phyloP scores from a whole-genome alignment of 345 rosid genomes.

The Theobroma cacao region DNA sequence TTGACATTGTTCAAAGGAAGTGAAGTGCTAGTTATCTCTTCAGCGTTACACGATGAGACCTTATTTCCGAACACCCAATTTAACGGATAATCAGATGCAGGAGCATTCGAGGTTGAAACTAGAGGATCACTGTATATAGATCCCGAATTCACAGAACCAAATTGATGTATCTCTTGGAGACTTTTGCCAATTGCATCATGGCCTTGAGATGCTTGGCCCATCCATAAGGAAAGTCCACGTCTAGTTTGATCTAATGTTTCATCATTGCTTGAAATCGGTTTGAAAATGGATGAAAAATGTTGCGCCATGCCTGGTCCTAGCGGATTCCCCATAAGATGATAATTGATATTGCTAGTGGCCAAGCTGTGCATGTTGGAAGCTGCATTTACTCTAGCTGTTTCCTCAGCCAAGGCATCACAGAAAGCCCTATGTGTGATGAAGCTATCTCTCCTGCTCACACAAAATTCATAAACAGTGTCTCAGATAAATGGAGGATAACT shows the following conservation, averaged over 20 bases:
- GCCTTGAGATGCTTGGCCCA: slow-evolving; percentile 32
- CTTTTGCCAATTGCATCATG: slow-evolving; percentile 33
- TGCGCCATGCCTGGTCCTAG: slow-evolving; percentile 39
- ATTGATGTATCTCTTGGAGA: slow-evolving; percentile 37
- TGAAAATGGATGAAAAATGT: slow-evolving; percentile 50
- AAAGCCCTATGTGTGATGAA: slow-evolving; percentile 97
- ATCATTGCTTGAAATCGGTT: slow-evolving; percentile 42
- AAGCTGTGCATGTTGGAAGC: slow-evolving; percentile 45
- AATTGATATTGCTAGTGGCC: slow-evolving; percentile 24
- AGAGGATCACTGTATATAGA: slow-evolving; percentile 24
- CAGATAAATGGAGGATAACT: background rate
- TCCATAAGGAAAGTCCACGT: slow-evolving; percentile 45
- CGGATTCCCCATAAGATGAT: slow-evolving; percentile 57
- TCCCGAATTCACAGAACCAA: slow-evolving; percentile 30
- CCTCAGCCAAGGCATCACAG: slow-evolving; percentile 96
- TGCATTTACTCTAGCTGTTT: slow-evolving; percentile 86
- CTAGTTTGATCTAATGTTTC: slow-evolving; percentile 33
- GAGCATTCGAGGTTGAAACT: slow-evolving; percentile 27
- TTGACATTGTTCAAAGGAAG: slow-evolving; percentile 31
- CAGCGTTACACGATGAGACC: slow-evolving; percentile 18
- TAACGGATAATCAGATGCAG: slow-evolving; percentile 33
- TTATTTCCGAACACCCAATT: slow-evolving; percentile 56
- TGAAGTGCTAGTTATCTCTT: slow-evolving; percentile 33
- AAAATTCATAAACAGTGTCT: slow-evolving; percentile 6
- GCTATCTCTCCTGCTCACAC: slow-evolving; percentile 75